Conservation (phyloP, 108 stramenopile genomes). For the Bacterosira constricta region DNA sequence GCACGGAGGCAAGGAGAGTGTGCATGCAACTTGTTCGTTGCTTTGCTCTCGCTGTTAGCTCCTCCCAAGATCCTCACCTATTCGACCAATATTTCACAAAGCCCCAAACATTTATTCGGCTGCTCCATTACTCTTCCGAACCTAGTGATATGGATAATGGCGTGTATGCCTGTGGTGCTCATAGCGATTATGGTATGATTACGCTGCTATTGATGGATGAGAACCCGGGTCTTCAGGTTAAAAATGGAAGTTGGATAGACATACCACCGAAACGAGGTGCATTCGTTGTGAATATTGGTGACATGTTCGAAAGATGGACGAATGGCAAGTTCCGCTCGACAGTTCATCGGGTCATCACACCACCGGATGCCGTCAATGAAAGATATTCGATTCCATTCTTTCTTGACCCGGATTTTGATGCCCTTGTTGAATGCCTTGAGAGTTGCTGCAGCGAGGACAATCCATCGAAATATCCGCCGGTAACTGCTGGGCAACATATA, state of each 20-base stretch:
- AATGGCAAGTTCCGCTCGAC: slow-evolving; percentile 73
- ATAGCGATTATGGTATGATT: slow-evolving; percentile 69
- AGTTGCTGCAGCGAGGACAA: slow-evolving; percentile 26
- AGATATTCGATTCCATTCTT: slow-evolving; percentile 81
- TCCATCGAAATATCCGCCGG: slow-evolving; percentile 52
- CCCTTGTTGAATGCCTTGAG: slow-evolving; percentile 39
- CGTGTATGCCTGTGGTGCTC: slow-evolving; percentile 65
- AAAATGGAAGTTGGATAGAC: slow-evolving; percentile 57
- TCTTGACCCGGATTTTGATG: slow-evolving; percentile 67
- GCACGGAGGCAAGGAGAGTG: slow-evolving; percentile 27
- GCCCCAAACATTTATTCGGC: slow-evolving; percentile 46
- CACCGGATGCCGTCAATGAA: slow-evolving; percentile 24
- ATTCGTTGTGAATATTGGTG: slow-evolving; percentile 88
- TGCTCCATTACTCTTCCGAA: slow-evolving; percentile 56
- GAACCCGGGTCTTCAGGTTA: slow-evolving; percentile 68
- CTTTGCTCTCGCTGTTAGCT: slow-evolving; percentile 54
- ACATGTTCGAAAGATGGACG: slow-evolving; percentile 85
- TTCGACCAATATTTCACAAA: slow-evolving; percentile 62
- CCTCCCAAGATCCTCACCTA: slow-evolving; percentile 19
- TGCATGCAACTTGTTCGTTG: slow-evolving; percentile 50
- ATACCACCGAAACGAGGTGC: slow-evolving; percentile 56
- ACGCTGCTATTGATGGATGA: slow-evolving; percentile 68
- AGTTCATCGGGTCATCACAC: slow-evolving; percentile 69
- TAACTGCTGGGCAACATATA: slow-evolving; percentile 56
- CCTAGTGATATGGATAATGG: slow-evolving; percentile 52